Base-by-base conservation (phyloP, 352 stramenopile genomes). In the Phytophthora fragariae region DNA sequence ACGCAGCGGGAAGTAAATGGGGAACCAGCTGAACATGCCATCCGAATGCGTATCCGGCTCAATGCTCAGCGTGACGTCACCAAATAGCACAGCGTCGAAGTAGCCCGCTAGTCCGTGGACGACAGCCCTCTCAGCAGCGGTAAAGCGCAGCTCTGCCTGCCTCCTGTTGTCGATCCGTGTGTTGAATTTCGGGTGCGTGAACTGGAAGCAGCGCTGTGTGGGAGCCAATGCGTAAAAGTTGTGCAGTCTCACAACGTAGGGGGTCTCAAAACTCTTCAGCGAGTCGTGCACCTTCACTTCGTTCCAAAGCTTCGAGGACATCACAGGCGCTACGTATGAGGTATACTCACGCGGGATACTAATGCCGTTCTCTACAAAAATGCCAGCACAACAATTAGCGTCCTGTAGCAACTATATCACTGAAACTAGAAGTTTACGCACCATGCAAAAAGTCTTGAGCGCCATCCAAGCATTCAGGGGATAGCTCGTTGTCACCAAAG, bases 21-120 rank as follows among this genome's bases (percentile, higher is more conserved):
- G 98, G 82, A 99, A 99, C 98, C 98, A 99, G 61, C 92, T 99
- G 79, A 99, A 99, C 98, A 99, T 99, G 46, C 97, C 96, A 62
- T 95, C 85, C 10, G 97, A 99, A 80, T 99, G 98, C 24, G 92
- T 98, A 39, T 82, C 68, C 4, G 98, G 98, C 52, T 97, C 92
- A 81, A 99, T 99, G 64, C 92, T 99, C 58, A 99, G 92, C 46
- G 86, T 90, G 15, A 98, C 86, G 65, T 98, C 87, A 27, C 92
- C 88, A 67, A 98, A 99, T 9, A 99, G 83, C 64, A 98, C 84
- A 3, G 95, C 89, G 62, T 99, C 91, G 80, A 99, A 99, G 67
- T 98, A 98, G 15, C 98, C 98, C 1, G 97, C 89, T 65, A 99
- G 96, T 44, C 98, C 98, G 76, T 99, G 97, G 12, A 99, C 83